Evolutionary conservation across 495 filamentous ascomycete genomes (phyloP).

Genomic region (Mytilinidion resinicola): DNA sequence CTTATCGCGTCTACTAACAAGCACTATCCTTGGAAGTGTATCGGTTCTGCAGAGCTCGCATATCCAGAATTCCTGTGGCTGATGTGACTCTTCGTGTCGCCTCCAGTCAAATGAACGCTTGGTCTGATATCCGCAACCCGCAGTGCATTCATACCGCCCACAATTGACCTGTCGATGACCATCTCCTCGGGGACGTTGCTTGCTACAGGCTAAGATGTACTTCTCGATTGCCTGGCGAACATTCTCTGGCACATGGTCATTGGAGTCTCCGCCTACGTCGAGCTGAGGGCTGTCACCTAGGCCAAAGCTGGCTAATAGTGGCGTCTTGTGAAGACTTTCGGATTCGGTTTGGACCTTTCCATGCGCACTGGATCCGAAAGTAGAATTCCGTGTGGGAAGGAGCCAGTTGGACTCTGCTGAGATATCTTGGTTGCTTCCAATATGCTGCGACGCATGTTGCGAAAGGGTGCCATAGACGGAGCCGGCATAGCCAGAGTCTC

Average conservation of each 20-base stretch:
- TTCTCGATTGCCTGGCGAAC: constrained; percentile 11
- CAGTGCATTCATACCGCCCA: constrained; percentile 20
- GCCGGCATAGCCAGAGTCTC: no score
- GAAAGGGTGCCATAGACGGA: no score
- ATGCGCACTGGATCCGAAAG: no score
- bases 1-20: constrained; percentile 24
- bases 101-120: constrained; percentile 20
- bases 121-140: constrained; percentile 22
- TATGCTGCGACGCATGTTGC: no score
- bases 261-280: no score
- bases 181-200: constrained; percentile 9
- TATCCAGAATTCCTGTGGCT: constrained; percentile 26
- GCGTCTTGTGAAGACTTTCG: no score
- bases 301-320: no score
- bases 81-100: constrained; percentile 26
- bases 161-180: constrained; percentile 17
- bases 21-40: constrained; percentile 5
- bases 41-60: constrained; percentile 15
- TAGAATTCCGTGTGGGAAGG: no score
- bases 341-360: no score
- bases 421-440: no score
- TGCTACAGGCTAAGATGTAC: constrained; percentile 9
- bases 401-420: no score
- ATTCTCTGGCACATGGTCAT: constrained; percentile 5
- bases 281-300: no score